Evolutionary conservation across 2,329 filamentous ascomycete species (phyloP).

Genomic region (Penicillium frequentans): DNA sequence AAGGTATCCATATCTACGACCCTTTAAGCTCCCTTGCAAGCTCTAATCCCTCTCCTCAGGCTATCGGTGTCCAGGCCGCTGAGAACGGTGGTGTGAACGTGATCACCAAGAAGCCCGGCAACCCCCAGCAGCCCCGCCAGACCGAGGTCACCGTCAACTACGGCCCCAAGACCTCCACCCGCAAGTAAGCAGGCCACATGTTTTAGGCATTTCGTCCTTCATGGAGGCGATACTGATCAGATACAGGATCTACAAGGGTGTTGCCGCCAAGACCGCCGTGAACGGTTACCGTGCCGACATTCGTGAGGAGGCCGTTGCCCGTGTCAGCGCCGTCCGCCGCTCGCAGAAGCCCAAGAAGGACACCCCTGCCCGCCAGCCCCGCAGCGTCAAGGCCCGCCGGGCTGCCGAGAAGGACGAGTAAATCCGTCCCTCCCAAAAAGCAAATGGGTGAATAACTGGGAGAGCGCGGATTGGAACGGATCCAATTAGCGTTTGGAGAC

Average conservation of each 20-base stretch:
- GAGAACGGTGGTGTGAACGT: slow-evolving; percentile 80
- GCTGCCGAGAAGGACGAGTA: slow-evolving; percentile 50
- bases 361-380: slow-evolving; percentile 68
- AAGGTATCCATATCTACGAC: slow-evolving; percentile 62
- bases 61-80: slow-evolving; percentile 73
- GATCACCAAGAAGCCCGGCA: slow-evolving; percentile 78
- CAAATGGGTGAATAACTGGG: background rate
- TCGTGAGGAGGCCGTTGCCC: slow-evolving; percentile 75
- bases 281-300: slow-evolving; percentile 81
- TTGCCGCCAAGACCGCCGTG: slow-evolving; percentile 81
- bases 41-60: slow-evolving; percentile 51
- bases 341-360: slow-evolving; percentile 79
- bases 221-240: background rate
- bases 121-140: slow-evolving; percentile 71
- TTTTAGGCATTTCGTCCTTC: background rate
- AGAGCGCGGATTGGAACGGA: background rate
- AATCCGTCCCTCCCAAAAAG: slow-evolving; percentile 13
- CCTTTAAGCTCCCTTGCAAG: background rate
- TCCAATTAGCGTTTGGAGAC: background rate
- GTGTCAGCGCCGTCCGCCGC: slow-evolving; percentile 80
- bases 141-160: slow-evolving; percentile 66
- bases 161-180: slow-evolving; percentile 69
- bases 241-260: slow-evolving; percentile 78
- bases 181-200: slow-evolving; percentile 64
- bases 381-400: slow-evolving; percentile 77